Conservation (phyloP, 179 eudicot genomes). For the Sideroxylon spinosum region DNA sequence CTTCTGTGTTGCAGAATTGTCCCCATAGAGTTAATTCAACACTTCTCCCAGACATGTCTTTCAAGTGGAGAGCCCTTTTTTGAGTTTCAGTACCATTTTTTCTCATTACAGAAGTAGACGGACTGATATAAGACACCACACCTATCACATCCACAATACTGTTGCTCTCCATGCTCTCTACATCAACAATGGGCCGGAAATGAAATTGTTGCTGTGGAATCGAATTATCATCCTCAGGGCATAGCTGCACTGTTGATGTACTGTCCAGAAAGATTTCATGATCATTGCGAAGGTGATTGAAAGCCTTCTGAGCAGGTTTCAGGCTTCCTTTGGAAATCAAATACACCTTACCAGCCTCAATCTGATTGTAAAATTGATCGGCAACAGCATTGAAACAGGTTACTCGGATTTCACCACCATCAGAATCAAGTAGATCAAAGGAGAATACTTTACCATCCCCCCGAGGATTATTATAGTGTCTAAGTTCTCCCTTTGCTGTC, state of each 20-base stretch:
- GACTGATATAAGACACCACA: conserved; percentile 60
- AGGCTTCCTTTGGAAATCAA: conserved; percentile 71
- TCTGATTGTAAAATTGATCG: conserved; percentile 63
- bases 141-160: conserved; percentile 69
- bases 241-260: conserved; percentile 63
- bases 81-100: conserved; percentile 84
- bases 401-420: conserved; percentile 86
- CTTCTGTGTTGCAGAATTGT: conserved; percentile 70
- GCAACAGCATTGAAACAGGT: conserved; percentile 89
- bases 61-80: conserved; percentile 67
- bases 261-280: conserved; percentile 64
- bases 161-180: conserved; percentile 55
- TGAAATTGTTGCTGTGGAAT: conserved; percentile 75
- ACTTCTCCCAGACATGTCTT: conserved; percentile 79
- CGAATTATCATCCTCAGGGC: conserved; percentile 56
- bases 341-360: conserved; percentile 74
- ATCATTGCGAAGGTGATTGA: conserved; percentile 72
- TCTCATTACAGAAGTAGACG: conserved; percentile 57
- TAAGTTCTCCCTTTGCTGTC: conserved; percentile 69
- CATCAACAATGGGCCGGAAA: conserved; percentile 65
- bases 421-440: conserved; percentile 88
- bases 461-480: conserved; percentile 62
- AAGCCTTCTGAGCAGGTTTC: conserved; percentile 77
- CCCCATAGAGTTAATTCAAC: conserved; percentile 91
- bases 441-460: conserved; percentile 95